These are phyloP conservation scores for Dactylellina parvicollis DNA, from an alignment of 2,329 filamentous ascomycete genomes.

Conservation along the genomic window DNA sequence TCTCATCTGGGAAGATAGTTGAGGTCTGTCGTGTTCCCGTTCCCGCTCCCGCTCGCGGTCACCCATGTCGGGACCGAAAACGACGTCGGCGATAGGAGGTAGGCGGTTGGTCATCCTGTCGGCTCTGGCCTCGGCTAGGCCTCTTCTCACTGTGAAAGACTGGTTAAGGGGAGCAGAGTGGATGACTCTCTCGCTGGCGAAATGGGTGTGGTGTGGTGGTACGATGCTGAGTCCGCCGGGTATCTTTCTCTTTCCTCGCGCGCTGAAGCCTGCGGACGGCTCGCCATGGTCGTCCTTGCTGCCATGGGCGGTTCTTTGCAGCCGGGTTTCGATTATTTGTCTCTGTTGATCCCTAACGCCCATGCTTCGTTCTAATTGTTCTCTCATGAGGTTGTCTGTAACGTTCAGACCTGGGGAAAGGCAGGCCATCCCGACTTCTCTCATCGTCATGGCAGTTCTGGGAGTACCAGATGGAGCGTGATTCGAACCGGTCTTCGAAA, in stretches of 20 bases:
- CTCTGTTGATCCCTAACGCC: constrained; percentile 93
- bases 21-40: constrained; percentile 57
- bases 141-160: constrained; percentile 88
- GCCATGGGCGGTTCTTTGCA: constrained; percentile 83
- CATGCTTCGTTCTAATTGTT: constrained; percentile 92
- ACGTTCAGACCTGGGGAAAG: constrained; percentile 95
- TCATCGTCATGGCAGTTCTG: constrained; percentile 77
- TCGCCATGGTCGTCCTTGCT: constrained; percentile 48
- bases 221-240: constrained; percentile 93
- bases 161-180: constrained; percentile 95
- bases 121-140: constrained; percentile 48
- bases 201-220: constrained; percentile 90
- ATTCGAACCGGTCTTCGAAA: constrained; percentile 73
- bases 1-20: constrained; percentile 53
- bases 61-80: constrained; percentile 82
- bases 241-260: constrained; percentile 72
- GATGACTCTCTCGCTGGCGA: constrained; percentile 92
- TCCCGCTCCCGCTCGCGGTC: constrained; percentile 61
- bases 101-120: constrained; percentile 72
- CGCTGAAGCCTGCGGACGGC: constrained; percentile 69
- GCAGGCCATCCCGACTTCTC: constrained; percentile 92
- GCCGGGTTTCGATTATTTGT: constrained; percentile 89
- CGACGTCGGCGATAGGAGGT: constrained; percentile 85
- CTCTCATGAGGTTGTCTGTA: constrained; percentile 94
- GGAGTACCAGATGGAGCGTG: constrained; percentile 68